A percentile compares a stretch with the other conserved stretches of the same genome.
Conservation (phyloP, 1,139 yeast genomes). For the Saccharomycopsis hybrid region DNA sequence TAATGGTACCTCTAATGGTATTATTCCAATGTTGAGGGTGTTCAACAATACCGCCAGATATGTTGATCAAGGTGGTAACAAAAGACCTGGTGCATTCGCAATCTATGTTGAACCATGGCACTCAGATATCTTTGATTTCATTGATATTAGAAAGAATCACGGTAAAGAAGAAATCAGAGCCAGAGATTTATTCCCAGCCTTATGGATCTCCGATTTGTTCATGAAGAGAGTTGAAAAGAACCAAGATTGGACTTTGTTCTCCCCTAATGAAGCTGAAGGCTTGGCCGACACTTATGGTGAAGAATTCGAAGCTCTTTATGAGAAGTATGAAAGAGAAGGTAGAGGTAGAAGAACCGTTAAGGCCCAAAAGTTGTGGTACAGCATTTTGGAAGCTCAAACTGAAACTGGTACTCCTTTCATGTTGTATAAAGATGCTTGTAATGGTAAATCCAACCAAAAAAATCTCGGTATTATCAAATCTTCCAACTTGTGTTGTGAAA, state of each 20-base stretch:
- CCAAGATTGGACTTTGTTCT: slow-evolving; percentile 77
- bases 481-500: slow-evolving; percentile 85
- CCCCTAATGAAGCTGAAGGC: slow-evolving; percentile 87
- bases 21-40: slow-evolving; percentile 85
- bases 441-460: slow-evolving; percentile 76
- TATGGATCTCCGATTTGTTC: slow-evolving; percentile 86
- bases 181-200: slow-evolving; percentile 83
- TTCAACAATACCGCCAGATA: slow-evolving; percentile 88
- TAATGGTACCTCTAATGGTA: slow-evolving; percentile 82
- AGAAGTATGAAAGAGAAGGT: slow-evolving; percentile 64
- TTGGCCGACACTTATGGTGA: slow-evolving; percentile 75
- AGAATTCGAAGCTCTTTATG: slow-evolving; percentile 66
- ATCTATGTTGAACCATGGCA: slow-evolving; percentile 91
- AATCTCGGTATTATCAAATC: slow-evolving; percentile 83
- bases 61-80: slow-evolving; percentile 92
- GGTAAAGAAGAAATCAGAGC: slow-evolving; percentile 91
- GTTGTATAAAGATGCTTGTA: slow-evolving; percentile 86
- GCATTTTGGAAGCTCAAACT: slow-evolving; percentile 81
- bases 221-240: slow-evolving; percentile 81
- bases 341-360: slow-evolving; percentile 66
- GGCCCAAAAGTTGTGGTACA: slow-evolving; percentile 86
- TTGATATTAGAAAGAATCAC: slow-evolving; percentile 81
- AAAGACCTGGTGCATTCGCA: slow-evolving; percentile 92
- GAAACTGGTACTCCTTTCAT: slow-evolving; percentile 93
- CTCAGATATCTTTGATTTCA: slow-evolving; percentile 74